A percentile compares a stretch with the other conserved stretches of the same genome.
phyloP scores from a whole-genome alignment of 768 basidiomycete genomes.

The Pleurotus giganteus region DNA sequence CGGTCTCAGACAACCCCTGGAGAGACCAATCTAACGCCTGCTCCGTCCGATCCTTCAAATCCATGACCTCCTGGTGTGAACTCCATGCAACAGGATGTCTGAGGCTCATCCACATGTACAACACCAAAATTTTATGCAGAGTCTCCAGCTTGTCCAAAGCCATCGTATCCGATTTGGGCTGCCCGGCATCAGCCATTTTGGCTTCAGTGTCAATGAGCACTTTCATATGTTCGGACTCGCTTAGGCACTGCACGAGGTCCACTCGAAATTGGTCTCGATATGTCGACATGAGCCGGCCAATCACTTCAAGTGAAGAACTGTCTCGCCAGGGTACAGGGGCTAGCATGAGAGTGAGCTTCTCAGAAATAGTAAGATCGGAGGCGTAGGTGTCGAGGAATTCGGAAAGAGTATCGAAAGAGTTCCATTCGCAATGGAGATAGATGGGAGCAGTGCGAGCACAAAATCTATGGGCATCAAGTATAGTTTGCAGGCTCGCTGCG shows the following conservation, averaged over 20 bases:
- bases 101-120: slow-evolving; percentile 85
- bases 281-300: slow-evolving; percentile 36
- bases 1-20: slow-evolving; percentile 32
- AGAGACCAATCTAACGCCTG: slow-evolving; percentile 64
- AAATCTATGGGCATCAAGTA: slow-evolving; percentile 50
- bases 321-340: slow-evolving; percentile 60
- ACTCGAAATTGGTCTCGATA: slow-evolving; percentile 44
- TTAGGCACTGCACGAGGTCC: slow-evolving; percentile 35
- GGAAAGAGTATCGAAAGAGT: slow-evolving; percentile 21
- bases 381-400: slow-evolving; percentile 41
- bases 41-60: slow-evolving; percentile 64
- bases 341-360: slow-evolving; percentile 42
- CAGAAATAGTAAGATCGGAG: slow-evolving; percentile 37
- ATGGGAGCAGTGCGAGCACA: slow-evolving; percentile 41
- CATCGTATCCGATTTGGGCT: slow-evolving; percentile 13
- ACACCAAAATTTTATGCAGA: slow-evolving; percentile 70
- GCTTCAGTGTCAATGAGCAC: slow-evolving; percentile 40
- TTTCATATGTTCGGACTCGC: slow-evolving; percentile 34
- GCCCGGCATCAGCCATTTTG: background rate
- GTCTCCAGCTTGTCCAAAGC: slow-evolving; percentile 52
- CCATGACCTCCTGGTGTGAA: slow-evolving; percentile 45
- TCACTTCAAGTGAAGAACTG: slow-evolving; percentile 24
- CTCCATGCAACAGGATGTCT: slow-evolving; percentile 68
- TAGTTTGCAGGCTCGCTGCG: slow-evolving; percentile 33
- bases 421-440: slow-evolving; percentile 33